phyloP scores from a whole-genome alignment of 331 rosid species.

The Rhamnella rubrinervis region DNA sequence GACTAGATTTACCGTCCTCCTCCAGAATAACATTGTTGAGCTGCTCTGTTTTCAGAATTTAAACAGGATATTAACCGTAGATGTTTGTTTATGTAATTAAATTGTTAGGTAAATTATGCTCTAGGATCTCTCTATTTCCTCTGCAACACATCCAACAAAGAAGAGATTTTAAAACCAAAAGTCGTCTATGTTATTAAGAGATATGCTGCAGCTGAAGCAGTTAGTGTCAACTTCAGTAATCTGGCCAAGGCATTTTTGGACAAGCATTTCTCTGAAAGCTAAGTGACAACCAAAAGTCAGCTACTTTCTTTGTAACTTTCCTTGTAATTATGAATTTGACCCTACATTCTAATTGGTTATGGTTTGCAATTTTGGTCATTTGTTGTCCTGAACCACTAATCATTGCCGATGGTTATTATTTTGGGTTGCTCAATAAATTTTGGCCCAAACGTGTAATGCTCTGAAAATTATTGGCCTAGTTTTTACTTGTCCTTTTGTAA shows the following conservation, averaged over 20 bases:
- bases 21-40: not conserved
- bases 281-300: conserved; percentile 10
- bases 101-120: conserved; percentile 67
- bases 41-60: not conserved
- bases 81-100: not conserved
- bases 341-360: not conserved
- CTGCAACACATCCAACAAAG: conserved; percentile 57
- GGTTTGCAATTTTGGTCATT: not conserved
- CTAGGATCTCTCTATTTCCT: conserved; percentile 76
- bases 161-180: conserved; percentile 73
- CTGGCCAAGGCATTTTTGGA: conserved; percentile 78
- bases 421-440: too few species aligned
- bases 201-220: conserved; percentile 74
- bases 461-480: too few species aligned
- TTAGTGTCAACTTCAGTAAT: conserved; percentile 76
- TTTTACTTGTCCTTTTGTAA: too few species aligned
- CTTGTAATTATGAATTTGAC: too few species aligned
- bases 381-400: not conserved
- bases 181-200: conserved; percentile 70
- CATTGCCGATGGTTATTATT: too few species aligned
- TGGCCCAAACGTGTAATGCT: too few species aligned
- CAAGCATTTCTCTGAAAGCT: conserved; percentile 46
- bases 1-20: not conserved
- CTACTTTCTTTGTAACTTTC: too few species aligned
- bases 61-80: not conserved